These are phyloP conservation scores for Lodderomyces metapsilosis DNA, from an alignment of 1,139 yeast species.

Conservation along the genomic window DNA sequence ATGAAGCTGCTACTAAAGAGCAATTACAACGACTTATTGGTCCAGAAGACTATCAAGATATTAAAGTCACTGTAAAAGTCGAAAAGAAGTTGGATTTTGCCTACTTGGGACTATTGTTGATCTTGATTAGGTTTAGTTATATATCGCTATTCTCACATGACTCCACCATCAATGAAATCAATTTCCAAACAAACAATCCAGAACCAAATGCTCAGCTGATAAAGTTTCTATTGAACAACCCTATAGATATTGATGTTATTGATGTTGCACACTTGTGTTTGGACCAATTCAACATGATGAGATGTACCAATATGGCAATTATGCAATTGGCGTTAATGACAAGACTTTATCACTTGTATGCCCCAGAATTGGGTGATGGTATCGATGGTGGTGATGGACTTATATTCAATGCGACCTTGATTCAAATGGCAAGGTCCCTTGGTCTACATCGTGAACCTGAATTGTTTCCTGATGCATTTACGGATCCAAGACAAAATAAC, in stretches of 20 bases:
- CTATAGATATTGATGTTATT: slow-evolving; percentile 31
- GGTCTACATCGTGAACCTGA: slow-evolving; percentile 49
- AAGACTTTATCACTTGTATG: slow-evolving; percentile 37
- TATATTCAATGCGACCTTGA: slow-evolving; percentile 34
- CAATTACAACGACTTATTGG: slow-evolving; percentile 26
- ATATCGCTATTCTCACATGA: slow-evolving; percentile 32
- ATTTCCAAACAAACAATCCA: slow-evolving; percentile 22
- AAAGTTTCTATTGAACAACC: slow-evolving; percentile 29
- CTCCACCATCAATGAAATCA: slow-evolving; percentile 28
- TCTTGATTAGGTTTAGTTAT: slow-evolving; percentile 29
- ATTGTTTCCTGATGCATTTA: slow-evolving; percentile 19
- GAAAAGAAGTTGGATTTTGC: slow-evolving; percentile 33
- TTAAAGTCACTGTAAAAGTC: slow-evolving; percentile 20
- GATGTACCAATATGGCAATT: slow-evolving; percentile 42
- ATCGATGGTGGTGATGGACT: slow-evolving; percentile 50
- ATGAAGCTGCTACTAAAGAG: slow-evolving; percentile 31
- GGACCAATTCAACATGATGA: slow-evolving; percentile 35
- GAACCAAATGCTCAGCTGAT: slow-evolving; percentile 22
- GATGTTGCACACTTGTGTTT: slow-evolving; percentile 38
- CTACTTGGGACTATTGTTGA: slow-evolving; percentile 27
- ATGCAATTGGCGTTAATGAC: slow-evolving; percentile 47
- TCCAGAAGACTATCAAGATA: slow-evolving; percentile 12
- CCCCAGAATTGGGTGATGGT: slow-evolving; percentile 53
- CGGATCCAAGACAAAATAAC: slow-evolving; percentile 26
- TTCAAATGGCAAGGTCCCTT: slow-evolving; percentile 41